Conservation (phyloP, 305 asterid species). For the Fraxinus nigra region DNA sequence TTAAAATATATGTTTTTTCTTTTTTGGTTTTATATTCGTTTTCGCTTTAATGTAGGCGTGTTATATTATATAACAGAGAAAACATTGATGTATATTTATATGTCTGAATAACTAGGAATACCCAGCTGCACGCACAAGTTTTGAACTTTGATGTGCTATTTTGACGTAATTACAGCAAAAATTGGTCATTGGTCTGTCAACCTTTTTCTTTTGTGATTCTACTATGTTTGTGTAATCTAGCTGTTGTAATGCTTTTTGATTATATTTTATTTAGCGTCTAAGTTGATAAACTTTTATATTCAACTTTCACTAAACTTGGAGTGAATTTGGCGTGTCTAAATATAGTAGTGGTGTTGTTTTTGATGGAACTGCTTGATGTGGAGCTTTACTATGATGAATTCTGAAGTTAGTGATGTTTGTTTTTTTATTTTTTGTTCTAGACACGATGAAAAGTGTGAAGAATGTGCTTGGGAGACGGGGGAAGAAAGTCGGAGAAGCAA, state of each 20-base stretch:
- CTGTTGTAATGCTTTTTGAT: neutral
- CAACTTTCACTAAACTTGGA: neutral
- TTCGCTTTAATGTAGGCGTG: neutral
- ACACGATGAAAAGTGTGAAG: slow-evolving; percentile 65
- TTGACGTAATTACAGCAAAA: neutral
- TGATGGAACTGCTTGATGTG: neutral
- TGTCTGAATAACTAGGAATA: neutral
- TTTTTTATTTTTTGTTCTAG: slow-evolving; percentile 33
- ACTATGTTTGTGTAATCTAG: neutral
- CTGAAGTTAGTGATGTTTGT: neutral
- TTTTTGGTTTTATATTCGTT: neutral
- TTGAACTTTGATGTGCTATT: neutral
- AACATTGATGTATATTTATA: neutral
- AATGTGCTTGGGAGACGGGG: slow-evolving; percentile 80
- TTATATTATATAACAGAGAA: no score
- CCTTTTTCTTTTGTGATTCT: neutral
- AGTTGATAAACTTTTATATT: neutral
- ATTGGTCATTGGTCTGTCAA: neutral
- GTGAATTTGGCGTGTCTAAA: neutral
- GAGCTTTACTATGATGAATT: neutral
- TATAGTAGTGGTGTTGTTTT: neutral
- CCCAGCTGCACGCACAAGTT: neutral
- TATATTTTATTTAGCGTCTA: neutral
- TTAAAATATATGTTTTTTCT: neutral
- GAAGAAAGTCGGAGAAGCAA: slow-evolving; percentile 80